Evolutionary conservation across 371 early-diverging fungal species (phyloP), one percentile per base, ranked within the genome.

Genomic region (Mortierella sp.): DNA sequence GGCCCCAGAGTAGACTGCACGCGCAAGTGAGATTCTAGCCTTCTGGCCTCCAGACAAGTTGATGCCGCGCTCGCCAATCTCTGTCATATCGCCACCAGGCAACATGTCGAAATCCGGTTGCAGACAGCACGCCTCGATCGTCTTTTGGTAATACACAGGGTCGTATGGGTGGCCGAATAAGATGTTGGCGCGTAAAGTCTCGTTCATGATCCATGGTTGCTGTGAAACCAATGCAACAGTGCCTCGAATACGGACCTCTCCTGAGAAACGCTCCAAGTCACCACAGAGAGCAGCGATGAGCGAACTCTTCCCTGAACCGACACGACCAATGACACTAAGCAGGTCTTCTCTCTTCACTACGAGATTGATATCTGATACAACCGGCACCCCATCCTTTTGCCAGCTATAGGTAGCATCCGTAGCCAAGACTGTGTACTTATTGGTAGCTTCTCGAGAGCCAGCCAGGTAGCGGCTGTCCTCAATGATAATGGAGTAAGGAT

Each of bases 1-100:
- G 5, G 98, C 97, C 63, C 96, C 96, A 3, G 94, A 92, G 83
- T 98, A 97, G 4, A 98, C 96, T 28, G 98, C 97, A 61, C 94
- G 84, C 1, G 94, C 94, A 53, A 89, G 69, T 13, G 89, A 87
- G 18, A 92, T 83, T 66, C 93, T 87, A 13, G 89, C 88, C 80
- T 90, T 91, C 71, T 94, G 94, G 9, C 95, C 95, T 58, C 95
- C 97, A 0, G 91, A 91, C 51, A 96, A 72, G 61, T 93, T 95
- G 80, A 96, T 93, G 41, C 97, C 97, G 57, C 91, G 87, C 78
- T 96, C 97, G 43, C 97, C 98, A 80, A 98, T 96, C 80, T 97
- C 96, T 4, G 95, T 95, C 76, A 84, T 74, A 81, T 98, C 98
- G 21, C 96, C 95, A 41, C 86, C 91, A 0, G 87, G 85, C 45